Evolutionary conservation across 2,329 filamentous ascomycete genomes (phyloP).

Genomic region (Beauveria australis): DNA sequence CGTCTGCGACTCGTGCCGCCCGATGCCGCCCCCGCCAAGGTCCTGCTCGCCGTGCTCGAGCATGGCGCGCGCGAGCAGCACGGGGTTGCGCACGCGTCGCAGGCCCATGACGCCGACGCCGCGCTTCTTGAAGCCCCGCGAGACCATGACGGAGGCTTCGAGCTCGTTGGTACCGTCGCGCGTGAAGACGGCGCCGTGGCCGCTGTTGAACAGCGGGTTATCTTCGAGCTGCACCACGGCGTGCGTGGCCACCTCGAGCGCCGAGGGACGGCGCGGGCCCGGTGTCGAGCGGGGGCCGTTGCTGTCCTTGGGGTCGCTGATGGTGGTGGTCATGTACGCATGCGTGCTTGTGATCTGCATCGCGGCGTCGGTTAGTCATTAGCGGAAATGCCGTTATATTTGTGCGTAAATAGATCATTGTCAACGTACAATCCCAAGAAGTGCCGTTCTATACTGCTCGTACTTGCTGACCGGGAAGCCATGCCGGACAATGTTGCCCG

Average conservation of each 20-base stretch:
- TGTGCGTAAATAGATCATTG: not conserved
- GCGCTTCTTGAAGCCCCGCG: slow-evolving; percentile 61
- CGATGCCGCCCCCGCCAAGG: slow-evolving; percentile 33
- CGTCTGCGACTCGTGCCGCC: slow-evolving; percentile 17
- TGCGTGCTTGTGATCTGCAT: slow-evolving; percentile 36
- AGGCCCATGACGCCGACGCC: slow-evolving; percentile 71
- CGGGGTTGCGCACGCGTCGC: slow-evolving; percentile 67
- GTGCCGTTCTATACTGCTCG: slow-evolving; percentile 47
- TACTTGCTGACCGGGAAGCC: slow-evolving; percentile 53
- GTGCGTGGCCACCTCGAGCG: slow-evolving; percentile 66
- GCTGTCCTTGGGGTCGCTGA: not conserved
- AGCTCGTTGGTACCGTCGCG: slow-evolving; percentile 75
- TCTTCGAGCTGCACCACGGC: slow-evolving; percentile 72
- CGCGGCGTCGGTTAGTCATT: not conserved
- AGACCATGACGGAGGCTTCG: slow-evolving; percentile 82
- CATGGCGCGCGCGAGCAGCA: slow-evolving; percentile 63
- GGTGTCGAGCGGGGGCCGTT: not conserved
- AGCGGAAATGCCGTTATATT: not conserved
- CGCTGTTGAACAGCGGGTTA: slow-evolving; percentile 76
- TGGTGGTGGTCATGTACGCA: slow-evolving; percentile 36
- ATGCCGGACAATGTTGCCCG: slow-evolving; percentile 57
- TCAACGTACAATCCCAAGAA: slow-evolving; percentile 49
- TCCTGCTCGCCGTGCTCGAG: slow-evolving; percentile 59
- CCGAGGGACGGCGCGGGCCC: slow-evolving; percentile 34
- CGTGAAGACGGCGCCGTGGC: slow-evolving; percentile 79